Evolutionary conservation across 1,139 yeast species (phyloP), one percentile per base, ranked within the genome.

Genomic region (Pichia terricola): DNA sequence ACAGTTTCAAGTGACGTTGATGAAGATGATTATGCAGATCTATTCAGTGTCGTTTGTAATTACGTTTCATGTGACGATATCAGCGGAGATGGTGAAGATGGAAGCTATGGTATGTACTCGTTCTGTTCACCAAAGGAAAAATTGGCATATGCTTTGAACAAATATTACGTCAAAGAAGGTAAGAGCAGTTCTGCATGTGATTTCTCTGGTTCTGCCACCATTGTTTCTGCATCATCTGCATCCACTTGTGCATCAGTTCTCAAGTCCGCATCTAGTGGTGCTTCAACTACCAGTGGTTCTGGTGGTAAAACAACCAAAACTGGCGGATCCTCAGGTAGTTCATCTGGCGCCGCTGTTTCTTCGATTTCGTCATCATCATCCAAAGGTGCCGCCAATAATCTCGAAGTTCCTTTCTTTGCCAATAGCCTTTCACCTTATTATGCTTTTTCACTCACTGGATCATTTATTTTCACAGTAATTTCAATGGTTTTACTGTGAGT

Each of bases 31-130:
- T 81, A 81, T 59, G 69, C 68, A 48, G 77, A 72, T 43, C 65
- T 83, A 54, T 83, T 74, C 59, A 64, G 71, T 45, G 60, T 64
- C 47, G 70, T 82, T 40, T 83, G 91, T 67, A 71, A 70, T 48
- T 50, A 63, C 42, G 63, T 76, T 47, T 63, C 63, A 42, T 73
- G 79, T 60, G 63, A 64, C 43, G 88, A 80, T 55, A 79, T 82
- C 51, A 57, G 59, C 42, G 71, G 70, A 45, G 76, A 81, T 63
- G 88, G 82, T 62, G 68, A 76, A 45, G 59, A 70, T 35, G 85
- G 83, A 59, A 58, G 62, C 35, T 81, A 79, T 56, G 88, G 88
- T 62, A 69, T 79, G 39, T 75, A 67, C 65, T 79, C 88, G 8
- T 77, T 72, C 73, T 81, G 87, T 64, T 65, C 73, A 38, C 64